Evolutionary conservation across 2,329 filamentous ascomycete genomes (phyloP).

Genomic region (Colletotrichum sp.): DNA sequence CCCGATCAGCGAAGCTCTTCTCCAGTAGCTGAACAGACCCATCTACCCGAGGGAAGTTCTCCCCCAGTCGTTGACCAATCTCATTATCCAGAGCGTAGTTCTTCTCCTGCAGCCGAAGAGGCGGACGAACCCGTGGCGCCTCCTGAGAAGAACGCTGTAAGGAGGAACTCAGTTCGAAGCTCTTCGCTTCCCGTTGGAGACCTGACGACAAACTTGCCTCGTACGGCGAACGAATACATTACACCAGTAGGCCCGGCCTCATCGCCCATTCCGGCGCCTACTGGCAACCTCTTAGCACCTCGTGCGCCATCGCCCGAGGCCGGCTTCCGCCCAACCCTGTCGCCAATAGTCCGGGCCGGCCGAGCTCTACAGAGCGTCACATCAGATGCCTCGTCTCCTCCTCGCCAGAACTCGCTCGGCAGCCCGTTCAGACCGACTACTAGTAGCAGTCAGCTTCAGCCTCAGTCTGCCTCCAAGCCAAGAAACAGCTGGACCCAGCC

Average conservation of each 20-base stretch:
- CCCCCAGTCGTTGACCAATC: background rate
- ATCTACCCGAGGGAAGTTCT: background rate
- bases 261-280: conserved; percentile 31
- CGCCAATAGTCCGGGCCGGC: conserved; percentile 63
- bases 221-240: conserved; percentile 25
- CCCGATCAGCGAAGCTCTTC: background rate
- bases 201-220: background rate
- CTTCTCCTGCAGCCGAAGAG: background rate
- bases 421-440: conserved; percentile 55
- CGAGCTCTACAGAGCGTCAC: conserved; percentile 62
- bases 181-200: conserved; percentile 12
- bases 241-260: conserved; percentile 43
- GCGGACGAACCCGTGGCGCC: background rate
- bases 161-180: background rate
- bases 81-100: background rate
- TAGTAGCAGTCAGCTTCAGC: conserved; percentile 13
- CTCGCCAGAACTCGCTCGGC: conserved; percentile 53
- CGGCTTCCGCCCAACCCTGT: conserved; percentile 49
- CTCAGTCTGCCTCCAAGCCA: conserved; percentile 12
- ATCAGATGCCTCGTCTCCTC: conserved; percentile 62
- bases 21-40: background rate
- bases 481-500: conserved; percentile 19
- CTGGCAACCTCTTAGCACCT: conserved; percentile 19
- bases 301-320: conserved; percentile 25
- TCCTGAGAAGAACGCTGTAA: background rate